Conservation (phyloP, 2,329 filamentous ascomycete species). For the Mycosphaerella arachidis region DNA sequence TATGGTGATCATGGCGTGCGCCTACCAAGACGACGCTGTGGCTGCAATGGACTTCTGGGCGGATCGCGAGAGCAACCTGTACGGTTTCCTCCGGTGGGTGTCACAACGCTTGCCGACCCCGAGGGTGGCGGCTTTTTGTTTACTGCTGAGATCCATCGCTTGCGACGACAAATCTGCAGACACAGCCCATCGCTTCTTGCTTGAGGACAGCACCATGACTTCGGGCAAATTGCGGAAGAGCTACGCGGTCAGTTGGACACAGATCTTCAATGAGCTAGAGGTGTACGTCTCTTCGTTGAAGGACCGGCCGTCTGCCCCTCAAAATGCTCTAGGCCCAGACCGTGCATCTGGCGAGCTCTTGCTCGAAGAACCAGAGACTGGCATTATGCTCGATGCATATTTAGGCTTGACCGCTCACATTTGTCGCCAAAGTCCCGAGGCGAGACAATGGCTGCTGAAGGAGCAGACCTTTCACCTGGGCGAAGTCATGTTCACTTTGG, state of each 20-base stretch:
- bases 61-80: slow-evolving; percentile 85
- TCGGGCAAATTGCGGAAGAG: slow-evolving; percentile 69
- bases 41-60: slow-evolving; percentile 86
- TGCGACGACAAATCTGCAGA: slow-evolving; percentile 77
- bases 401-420: slow-evolving; percentile 82
- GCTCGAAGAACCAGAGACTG: slow-evolving; percentile 82
- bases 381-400: slow-evolving; percentile 96
- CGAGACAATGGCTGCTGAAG: slow-evolving; percentile 69
- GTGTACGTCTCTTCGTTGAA: slow-evolving; percentile 77
- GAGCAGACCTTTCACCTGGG: slow-evolving; percentile 63
- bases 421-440: slow-evolving; percentile 65
- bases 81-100: slow-evolving; percentile 96
- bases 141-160: slow-evolving; percentile 87
- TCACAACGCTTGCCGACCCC: slow-evolving; percentile 91
- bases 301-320: slow-evolving; percentile 61
- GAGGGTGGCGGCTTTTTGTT: slow-evolving; percentile 92
- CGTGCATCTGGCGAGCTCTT: slow-evolving; percentile 17
- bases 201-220: slow-evolving; percentile 67
- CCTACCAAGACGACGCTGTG: slow-evolving; percentile 80
- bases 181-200: slow-evolving; percentile 79
- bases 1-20: slow-evolving; percentile 83
- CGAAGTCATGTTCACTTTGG: slow-evolving; percentile 71
- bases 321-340: slow-evolving; percentile 49
- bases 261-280: slow-evolving; percentile 85
- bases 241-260: slow-evolving; percentile 83